Conservation (phyloP, 1,284 basidiomycete species). For the Pascua sp. region DNA sequence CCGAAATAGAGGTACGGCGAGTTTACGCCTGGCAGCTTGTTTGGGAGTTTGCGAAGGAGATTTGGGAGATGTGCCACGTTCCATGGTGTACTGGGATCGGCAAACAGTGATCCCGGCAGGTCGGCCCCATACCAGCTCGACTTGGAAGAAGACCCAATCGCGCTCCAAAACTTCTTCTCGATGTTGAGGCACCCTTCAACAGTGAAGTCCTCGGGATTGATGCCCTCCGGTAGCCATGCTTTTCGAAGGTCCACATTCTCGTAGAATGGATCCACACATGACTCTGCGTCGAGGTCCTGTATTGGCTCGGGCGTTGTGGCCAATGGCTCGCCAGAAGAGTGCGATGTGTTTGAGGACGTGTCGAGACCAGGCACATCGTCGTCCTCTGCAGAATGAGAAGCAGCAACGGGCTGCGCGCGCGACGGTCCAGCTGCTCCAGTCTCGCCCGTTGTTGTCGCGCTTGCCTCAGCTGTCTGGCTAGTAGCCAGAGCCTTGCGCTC, state of each 20-base stretch:
- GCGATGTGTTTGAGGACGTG: conserved; percentile 28
- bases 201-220: conserved; percentile 69
- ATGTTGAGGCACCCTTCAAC: conserved; percentile 79
- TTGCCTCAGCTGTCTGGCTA: no score
- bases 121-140: conserved; percentile 96
- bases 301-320: conserved; percentile 29
- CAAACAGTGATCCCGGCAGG: conserved; percentile 76
- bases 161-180: conserved; percentile 89
- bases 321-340: conserved; percentile 31
- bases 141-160: conserved; percentile 62
- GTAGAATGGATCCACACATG: conserved; percentile 55
- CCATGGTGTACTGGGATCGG: conserved; percentile 76
- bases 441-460: no score
- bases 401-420: no score
- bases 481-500: background rate
- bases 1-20: conserved; percentile 98
- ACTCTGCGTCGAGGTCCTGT: background rate
- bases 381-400: background rate
- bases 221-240: conserved; percentile 74
- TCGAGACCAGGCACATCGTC: conserved; percentile 31
- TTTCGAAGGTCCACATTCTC: conserved; percentile 64
- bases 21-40: conserved; percentile 83
- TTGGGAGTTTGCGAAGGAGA: conserved; percentile 67
- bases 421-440: no score
- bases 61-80: conserved; percentile 90